Evolutionary conservation across 768 basidiomycete genomes (phyloP).

Genomic region (Termitomyces sp.): DNA sequence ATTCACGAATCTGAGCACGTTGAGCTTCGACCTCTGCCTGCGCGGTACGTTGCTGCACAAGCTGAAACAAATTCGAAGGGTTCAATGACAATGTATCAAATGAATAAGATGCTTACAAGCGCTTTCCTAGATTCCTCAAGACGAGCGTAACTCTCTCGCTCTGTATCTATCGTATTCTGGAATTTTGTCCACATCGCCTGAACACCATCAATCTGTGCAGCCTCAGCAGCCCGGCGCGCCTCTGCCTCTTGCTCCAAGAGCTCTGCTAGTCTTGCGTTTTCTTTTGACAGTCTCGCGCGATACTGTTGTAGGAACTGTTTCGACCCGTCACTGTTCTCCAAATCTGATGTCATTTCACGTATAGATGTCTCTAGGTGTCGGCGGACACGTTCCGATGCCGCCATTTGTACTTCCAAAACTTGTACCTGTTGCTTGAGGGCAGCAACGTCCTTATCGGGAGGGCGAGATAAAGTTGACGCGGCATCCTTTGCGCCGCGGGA

Average conservation of each 20-base stretch:
- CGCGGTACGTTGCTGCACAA: constrained; percentile 58
- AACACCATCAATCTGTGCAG: constrained; percentile 57
- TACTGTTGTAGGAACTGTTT: constrained; percentile 56
- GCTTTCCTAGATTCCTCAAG: constrained; percentile 69
- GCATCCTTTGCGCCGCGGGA: constrained; percentile 23
- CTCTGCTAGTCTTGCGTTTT: constrained; percentile 49
- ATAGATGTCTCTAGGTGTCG: constrained; percentile 58
- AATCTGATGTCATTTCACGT: constrained; percentile 51
- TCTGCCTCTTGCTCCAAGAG: constrained; percentile 59
- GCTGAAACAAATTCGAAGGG: constrained; percentile 28
- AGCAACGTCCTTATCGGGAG: constrained; percentile 42
- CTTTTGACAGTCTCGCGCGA: constrained; percentile 47
- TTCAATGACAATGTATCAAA: background rate
- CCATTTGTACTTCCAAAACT: constrained; percentile 62
- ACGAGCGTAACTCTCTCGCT: constrained; percentile 56
- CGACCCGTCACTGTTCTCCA: constrained; percentile 62
- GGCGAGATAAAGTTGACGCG: constrained; percentile 24
- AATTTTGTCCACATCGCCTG: constrained; percentile 65
- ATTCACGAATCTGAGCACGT: constrained; percentile 57
- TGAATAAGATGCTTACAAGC: constrained; percentile 37
- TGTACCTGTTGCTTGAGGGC: constrained; percentile 60
- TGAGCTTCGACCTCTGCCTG: constrained; percentile 63
- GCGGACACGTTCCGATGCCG: constrained; percentile 59
- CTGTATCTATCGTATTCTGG: constrained; percentile 49
- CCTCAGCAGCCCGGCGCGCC: constrained; percentile 53